Evolutionary conservation across 495 filamentous ascomycete species (phyloP).

Genomic region (Astrothelium subdiscretum): DNA sequence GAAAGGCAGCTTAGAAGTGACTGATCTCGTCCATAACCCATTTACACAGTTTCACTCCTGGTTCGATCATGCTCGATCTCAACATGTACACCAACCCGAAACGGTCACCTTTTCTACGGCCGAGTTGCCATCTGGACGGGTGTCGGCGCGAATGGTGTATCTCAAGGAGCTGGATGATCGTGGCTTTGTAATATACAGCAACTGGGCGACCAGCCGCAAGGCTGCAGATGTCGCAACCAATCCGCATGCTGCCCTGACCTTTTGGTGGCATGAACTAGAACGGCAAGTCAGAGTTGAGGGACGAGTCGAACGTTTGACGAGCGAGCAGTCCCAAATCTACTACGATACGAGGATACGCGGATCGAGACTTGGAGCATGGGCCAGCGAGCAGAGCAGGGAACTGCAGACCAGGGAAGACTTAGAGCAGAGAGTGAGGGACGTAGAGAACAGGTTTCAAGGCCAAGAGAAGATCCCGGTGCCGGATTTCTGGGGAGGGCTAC

Average conservation of each 20-base stretch:
- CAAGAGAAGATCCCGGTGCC: constrained; percentile 74
- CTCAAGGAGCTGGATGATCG: constrained; percentile 63
- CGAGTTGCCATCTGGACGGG: constrained; percentile 67
- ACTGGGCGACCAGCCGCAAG: constrained; percentile 72
- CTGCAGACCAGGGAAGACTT: constrained; percentile 52
- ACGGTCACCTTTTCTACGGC: constrained; percentile 73
- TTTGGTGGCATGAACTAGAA: constrained; percentile 67
- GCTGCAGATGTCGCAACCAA: constrained; percentile 53
- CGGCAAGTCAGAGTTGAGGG: constrained; percentile 83
- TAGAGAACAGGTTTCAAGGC: constrained; percentile 60
- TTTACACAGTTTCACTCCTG: constrained; percentile 76
- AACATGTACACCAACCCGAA: constrained; percentile 58
- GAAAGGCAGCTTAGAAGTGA: constrained; percentile 40
- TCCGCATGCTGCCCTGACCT: constrained; percentile 57
- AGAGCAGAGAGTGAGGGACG: constrained; percentile 56
- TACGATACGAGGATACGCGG: constrained; percentile 71
- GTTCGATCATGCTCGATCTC: constrained; percentile 59
- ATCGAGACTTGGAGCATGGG: constrained; percentile 84
- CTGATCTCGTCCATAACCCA: constrained; percentile 45
- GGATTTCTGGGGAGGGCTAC: constrained; percentile 82
- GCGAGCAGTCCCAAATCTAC: constrained; percentile 74
- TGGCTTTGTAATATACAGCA: constrained; percentile 88
- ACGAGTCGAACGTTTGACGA: constrained; percentile 48
- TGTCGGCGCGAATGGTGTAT: constrained; percentile 79
- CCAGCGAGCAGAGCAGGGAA: constrained; percentile 73